phyloP scores from a whole-genome alignment of 441 rosid genomes.

The Syzygium malaccense region DNA sequence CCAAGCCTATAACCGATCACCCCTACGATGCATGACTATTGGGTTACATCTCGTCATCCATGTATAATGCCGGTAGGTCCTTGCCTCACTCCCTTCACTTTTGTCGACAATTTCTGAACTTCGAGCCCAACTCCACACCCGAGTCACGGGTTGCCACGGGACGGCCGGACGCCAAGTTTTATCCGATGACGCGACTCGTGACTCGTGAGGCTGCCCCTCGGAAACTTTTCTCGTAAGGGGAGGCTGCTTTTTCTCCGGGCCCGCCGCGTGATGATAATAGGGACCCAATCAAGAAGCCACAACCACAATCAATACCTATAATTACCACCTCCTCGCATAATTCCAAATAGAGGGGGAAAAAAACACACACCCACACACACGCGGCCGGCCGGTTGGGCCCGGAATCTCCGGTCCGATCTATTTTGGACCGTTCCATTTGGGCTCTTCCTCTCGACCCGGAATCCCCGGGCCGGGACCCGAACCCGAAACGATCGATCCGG shows the following conservation, averaged over 20 bases:
- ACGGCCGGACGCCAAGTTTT: too few relatives aligned
- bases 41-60: background rate
- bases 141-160: background rate
- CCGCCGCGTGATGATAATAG: background rate
- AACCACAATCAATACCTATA: background rate
- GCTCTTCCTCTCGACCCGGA: background rate
- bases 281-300: background rate
- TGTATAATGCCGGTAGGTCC: too few relatives aligned
- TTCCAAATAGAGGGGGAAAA: background rate
- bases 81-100: background rate
- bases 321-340: background rate
- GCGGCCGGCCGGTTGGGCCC: background rate
- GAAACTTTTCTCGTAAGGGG: background rate
- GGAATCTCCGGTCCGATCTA: background rate
- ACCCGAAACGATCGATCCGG: background rate
- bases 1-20: rapidly evolving
- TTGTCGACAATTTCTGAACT: background rate
- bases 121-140: background rate
- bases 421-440: background rate
- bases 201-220: background rate
- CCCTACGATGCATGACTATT: background rate
- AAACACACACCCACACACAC: too few relatives aligned
- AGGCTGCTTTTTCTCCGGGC: background rate
- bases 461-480: background rate
- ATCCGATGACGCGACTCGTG: background rate